These are phyloP conservation scores for Stylonectria norvegica DNA, from an alignment of 2,329 filamentous ascomycete species.

Conservation along the genomic window DNA sequence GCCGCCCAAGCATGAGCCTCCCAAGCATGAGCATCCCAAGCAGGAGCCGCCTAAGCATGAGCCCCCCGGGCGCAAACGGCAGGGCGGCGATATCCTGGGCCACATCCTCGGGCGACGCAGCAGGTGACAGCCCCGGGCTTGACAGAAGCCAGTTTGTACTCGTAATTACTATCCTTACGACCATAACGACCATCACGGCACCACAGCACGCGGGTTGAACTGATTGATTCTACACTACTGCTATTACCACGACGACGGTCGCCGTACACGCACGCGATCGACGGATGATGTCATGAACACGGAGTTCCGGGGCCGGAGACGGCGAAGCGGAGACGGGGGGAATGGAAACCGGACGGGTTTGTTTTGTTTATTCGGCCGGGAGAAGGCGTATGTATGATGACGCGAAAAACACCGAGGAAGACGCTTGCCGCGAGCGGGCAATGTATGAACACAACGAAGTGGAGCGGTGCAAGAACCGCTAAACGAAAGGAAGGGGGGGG, in stretches of 20 bases:
- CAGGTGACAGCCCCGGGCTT: constrained; percentile 17
- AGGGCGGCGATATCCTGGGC: constrained; percentile 35
- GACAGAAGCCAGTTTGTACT: too few species aligned
- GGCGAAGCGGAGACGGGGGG: neutral
- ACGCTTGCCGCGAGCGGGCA: too few species aligned
- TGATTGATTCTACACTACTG: too few species aligned
- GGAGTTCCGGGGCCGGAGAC: constrained; percentile 4
- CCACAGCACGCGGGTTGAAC: neutral
- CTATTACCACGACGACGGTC: constrained; percentile 18
- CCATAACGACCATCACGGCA: constrained; percentile 1
- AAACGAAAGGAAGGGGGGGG: too few species aligned
- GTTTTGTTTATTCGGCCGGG: constrained; percentile 1
- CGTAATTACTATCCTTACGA: neutral
- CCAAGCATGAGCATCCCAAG: constrained; percentile 4
- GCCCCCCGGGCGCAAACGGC: constrained; percentile 24
- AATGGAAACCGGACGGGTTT: neutral
- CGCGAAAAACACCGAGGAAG: neutral
- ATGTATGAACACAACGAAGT: too few species aligned
- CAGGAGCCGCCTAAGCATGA: constrained; percentile 8
- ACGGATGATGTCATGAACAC: constrained; percentile 1
- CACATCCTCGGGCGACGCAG: constrained; percentile 37
- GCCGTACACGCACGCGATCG: constrained; percentile 5
- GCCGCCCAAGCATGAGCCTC: constrained; percentile 6
- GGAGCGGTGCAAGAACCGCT: too few species aligned
- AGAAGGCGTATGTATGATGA: neutral